Conservation (phyloP, 148 eudicot genomes). For the Persicaria maculosa region DNA sequence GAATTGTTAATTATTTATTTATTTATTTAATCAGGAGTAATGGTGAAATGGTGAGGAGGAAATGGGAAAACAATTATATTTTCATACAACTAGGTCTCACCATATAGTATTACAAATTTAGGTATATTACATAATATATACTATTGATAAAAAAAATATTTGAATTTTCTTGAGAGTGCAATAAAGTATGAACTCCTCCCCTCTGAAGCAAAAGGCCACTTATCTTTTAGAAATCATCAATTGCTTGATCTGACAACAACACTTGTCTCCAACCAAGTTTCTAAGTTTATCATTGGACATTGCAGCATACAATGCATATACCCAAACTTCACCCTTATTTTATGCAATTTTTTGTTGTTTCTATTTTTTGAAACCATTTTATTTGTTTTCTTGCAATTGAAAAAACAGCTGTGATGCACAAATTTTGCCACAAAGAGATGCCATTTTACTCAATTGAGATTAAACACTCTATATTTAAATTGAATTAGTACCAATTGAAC, state of each 20-base stretch:
- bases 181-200: slow-evolving; percentile 8
- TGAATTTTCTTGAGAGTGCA: neutral
- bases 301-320: slow-evolving; percentile 9
- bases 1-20: too few relatives aligned
- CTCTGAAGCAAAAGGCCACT: neutral
- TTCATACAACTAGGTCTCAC: neutral
- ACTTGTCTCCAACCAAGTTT: slow-evolving; percentile 19
- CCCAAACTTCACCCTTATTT: neutral
- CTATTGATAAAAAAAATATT: neutral
- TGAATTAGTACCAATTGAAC: neutral
- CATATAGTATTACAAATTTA: neutral
- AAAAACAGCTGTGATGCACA: slow-evolving; percentile 8
- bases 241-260: slow-evolving; percentile 22
- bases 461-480: neutral
- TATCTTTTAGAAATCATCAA: slow-evolving; percentile 22
- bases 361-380: neutral
- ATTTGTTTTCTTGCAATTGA: slow-evolving; percentile 1
- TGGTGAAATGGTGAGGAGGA: neutral
- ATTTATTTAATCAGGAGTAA: too few relatives aligned
- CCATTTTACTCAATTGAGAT: neutral
- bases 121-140: neutral
- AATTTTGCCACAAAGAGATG: slow-evolving; percentile 3
- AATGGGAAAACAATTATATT: neutral
- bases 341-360: neutral
- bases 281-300: slow-evolving; percentile 18